Evolutionary conservation across 1,139 yeast genomes (phyloP).

Genomic region (Eremothecium sinecaudum): DNA sequence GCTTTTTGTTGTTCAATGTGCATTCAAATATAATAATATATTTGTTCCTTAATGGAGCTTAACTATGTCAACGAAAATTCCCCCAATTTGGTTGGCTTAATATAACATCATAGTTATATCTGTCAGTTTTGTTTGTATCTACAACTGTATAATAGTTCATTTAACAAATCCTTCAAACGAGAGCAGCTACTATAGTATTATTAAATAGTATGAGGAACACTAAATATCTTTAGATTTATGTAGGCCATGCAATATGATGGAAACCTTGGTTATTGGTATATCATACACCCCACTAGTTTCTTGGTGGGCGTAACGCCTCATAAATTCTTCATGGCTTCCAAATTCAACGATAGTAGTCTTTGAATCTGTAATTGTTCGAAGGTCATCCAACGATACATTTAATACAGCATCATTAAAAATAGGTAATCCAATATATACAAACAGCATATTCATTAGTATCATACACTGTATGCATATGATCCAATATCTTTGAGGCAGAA

Average conservation of each 20-base stretch:
- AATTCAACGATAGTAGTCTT: conserved; percentile 45
- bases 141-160: conserved; percentile 4
- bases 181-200: no score
- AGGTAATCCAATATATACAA: conserved; percentile 59
- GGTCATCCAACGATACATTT: conserved; percentile 50
- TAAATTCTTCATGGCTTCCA: conserved; percentile 18
- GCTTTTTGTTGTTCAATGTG: not conserved
- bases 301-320: conserved; percentile 33
- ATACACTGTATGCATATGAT: conserved; percentile 19
- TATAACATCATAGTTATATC: conserved; percentile 1
- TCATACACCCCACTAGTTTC: conserved; percentile 73
- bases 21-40: conserved; percentile 4
- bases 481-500: conserved; percentile 25
- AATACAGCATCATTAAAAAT: conserved; percentile 65
- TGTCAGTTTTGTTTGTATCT: conserved; percentile 5
- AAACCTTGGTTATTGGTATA: conserved; percentile 58
- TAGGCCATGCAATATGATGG: conserved; percentile 51
- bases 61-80: not conserved
- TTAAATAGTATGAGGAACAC: no score
- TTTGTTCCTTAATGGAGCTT: conserved; percentile 1
- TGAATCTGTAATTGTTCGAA: conserved; percentile 59
- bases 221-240: no score
- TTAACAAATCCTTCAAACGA: no score
- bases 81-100: not conserved
- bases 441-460: conserved; percentile 53